These are phyloP conservation scores for Curvularia sp. DNA, from an alignment of 2,329 filamentous ascomycete genomes.

Conservation along the genomic window DNA sequence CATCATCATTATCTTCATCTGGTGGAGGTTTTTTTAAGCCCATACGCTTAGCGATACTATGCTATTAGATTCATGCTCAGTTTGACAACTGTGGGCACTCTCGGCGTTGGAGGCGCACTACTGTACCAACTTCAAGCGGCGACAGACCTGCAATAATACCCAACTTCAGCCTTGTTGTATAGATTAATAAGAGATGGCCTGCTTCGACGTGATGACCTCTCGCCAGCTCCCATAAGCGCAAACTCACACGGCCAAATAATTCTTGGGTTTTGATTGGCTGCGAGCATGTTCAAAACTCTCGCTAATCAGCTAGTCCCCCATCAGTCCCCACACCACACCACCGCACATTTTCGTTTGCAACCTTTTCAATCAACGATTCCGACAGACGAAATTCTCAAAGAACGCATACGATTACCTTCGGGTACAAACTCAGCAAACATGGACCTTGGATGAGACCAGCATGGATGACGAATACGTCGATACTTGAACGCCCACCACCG, in stretches of 20 bases:
- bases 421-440: neutral
- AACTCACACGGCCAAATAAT: neutral
- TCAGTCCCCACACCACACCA: conserved; percentile 15
- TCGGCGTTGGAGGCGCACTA: conserved; percentile 21
- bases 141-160: conserved; percentile 29
- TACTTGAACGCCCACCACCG: neutral
- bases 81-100: neutral
- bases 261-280: conserved; percentile 7
- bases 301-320: conserved; percentile 10
- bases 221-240: neutral
- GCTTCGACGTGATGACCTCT: conserved; percentile 1
- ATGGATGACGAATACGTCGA: conserved; percentile 1
- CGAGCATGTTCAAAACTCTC: conserved; percentile 3
- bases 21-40: conserved; percentile 85
- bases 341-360: conserved; percentile 11
- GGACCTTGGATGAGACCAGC: neutral
- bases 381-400: neutral
- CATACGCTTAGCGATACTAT: conserved; percentile 1
- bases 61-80: conserved; percentile 3
- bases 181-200: neutral
- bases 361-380: neutral
- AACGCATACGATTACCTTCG: neutral
- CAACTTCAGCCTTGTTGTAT: conserved; percentile 15
- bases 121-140: conserved; percentile 2
- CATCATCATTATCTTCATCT: conserved; percentile 85